Evolutionary conservation across 768 basidiomycete genomes (phyloP).

Genomic region (Mycena galopus): DNA sequence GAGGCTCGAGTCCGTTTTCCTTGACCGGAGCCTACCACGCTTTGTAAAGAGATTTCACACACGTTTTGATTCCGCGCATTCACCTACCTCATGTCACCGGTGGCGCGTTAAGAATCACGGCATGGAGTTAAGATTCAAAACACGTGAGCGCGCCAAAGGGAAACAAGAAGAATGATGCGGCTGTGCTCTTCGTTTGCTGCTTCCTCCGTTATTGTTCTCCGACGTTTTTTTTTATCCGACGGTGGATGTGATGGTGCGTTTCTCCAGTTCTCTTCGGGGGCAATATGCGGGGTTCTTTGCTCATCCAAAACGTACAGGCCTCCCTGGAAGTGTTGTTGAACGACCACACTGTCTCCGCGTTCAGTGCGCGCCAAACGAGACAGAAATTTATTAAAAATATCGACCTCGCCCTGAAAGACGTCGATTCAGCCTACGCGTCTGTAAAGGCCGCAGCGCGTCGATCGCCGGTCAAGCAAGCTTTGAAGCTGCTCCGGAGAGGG

Average conservation of each 20-base stretch:
- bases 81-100: too few species aligned
- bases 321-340: slow-evolving; percentile 3
- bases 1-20: too few species aligned
- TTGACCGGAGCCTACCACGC: too few species aligned
- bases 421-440: not conserved
- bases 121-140: too few species aligned
- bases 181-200: not conserved
- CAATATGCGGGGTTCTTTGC: not conserved
- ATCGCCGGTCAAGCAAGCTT: slow-evolving; percentile 18
- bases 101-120: too few species aligned
- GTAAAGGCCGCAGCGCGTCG: not conserved
- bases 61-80: too few species aligned
- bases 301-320: not conserved
- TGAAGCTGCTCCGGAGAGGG: slow-evolving; percentile 13
- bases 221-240: not conserved
- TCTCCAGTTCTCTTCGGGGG: not conserved
- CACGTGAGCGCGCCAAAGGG: too few species aligned
- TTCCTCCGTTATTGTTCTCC: not conserved
- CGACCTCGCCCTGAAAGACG: slow-evolving; percentile 15
- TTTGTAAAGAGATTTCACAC: too few species aligned
- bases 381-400: not conserved
- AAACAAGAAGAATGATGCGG: not conserved
- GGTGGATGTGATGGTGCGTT: not conserved
- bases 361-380: not conserved
- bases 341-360: slow-evolving; percentile 5